Evolutionary conservation across 805 yeast species (phyloP).

Genomic region (Starmera caribaea): DNA sequence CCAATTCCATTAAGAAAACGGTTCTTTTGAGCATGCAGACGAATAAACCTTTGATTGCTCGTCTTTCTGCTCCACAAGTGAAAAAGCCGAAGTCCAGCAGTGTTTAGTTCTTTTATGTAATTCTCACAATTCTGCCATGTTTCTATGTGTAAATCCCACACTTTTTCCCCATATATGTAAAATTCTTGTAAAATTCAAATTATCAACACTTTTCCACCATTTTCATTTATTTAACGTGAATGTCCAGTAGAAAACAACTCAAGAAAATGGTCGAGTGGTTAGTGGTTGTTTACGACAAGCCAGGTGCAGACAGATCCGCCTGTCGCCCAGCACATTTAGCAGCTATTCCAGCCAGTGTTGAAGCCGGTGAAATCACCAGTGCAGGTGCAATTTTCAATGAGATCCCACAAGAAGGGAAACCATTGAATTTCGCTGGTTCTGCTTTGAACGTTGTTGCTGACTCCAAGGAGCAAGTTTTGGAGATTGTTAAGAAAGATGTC

Average conservation of each 20-base stretch:
- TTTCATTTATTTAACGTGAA: not conserved
- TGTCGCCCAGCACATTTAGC: slow-evolving; percentile 46
- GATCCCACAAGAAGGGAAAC: slow-evolving; percentile 28
- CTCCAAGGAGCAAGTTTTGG: slow-evolving; percentile 54
- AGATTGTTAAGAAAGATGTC: slow-evolving; percentile 51
- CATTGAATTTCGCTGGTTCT: slow-evolving; percentile 57
- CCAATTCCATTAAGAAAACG: too few relatives aligned
- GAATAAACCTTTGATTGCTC: too few relatives aligned
- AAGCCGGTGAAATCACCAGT: slow-evolving; percentile 33
- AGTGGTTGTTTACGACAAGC: slow-evolving; percentile 63
- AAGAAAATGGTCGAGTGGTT: slow-evolving; percentile 47
- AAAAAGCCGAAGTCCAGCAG: too few relatives aligned
- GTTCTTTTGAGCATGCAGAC: too few relatives aligned
- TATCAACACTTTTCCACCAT: too few relatives aligned
- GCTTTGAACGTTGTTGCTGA: slow-evolving; percentile 55
- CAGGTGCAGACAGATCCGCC: slow-evolving; percentile 45
- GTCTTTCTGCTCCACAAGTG: too few relatives aligned
- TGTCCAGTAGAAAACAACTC: not conserved
- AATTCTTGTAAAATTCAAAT: too few relatives aligned
- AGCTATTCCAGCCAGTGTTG: slow-evolving; percentile 33
- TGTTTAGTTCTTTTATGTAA: too few relatives aligned
- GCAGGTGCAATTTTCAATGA: slow-evolving; percentile 45
- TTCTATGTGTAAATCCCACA: too few relatives aligned
- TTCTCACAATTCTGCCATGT: too few relatives aligned
- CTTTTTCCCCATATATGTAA: too few relatives aligned